These are phyloP conservation scores for Mycena citricolor DNA, from an alignment of 1,284 basidiomycete genomes.

Conservation along the genomic window DNA sequence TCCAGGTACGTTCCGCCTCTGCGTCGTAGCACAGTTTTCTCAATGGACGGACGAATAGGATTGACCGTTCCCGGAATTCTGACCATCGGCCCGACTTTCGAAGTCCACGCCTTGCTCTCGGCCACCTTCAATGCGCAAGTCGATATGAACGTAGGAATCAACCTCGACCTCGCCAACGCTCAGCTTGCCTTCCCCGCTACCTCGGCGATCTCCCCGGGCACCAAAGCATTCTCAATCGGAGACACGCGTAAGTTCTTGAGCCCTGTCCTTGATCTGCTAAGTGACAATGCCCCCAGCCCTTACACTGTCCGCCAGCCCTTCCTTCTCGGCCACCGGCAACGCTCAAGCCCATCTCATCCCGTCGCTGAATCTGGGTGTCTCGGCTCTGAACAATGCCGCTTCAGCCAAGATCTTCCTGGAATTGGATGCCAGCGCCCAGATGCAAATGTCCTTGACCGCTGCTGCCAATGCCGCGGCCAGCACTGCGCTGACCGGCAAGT, in stretches of 20 bases:
- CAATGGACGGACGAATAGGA: not conserved
- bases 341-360: constrained; percentile 46
- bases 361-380: constrained; percentile 38
- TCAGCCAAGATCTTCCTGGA: constrained; percentile 39
- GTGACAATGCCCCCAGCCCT: constrained; percentile 28
- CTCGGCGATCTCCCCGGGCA: constrained; percentile 24
- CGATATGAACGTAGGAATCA: constrained; percentile 40
- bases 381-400: constrained; percentile 35
- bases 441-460: constrained; percentile 29
- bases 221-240: constrained; percentile 33
- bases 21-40: constrained; percentile 10
- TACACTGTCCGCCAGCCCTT: constrained; percentile 36
- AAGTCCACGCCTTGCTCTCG: constrained; percentile 35
- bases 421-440: constrained; percentile 36
- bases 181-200: constrained; percentile 45
- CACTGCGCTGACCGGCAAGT: constrained; percentile 2
- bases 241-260: constrained; percentile 33
- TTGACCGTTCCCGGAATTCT: constrained; percentile 28
- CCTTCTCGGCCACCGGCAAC: constrained; percentile 32
- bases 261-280: not conserved
- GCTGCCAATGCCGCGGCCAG: constrained; percentile 14
- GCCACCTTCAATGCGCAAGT: constrained; percentile 38
- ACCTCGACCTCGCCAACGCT: constrained; percentile 37
- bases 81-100: constrained; percentile 40
- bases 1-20: constrained; percentile 31